Percentiles rank a stretch among this genome's conserved stretches.
Evolutionary conservation across 1,139 yeast species (phyloP).

Genomic region (Hyphopichia wangnamkhiaoensis): DNA sequence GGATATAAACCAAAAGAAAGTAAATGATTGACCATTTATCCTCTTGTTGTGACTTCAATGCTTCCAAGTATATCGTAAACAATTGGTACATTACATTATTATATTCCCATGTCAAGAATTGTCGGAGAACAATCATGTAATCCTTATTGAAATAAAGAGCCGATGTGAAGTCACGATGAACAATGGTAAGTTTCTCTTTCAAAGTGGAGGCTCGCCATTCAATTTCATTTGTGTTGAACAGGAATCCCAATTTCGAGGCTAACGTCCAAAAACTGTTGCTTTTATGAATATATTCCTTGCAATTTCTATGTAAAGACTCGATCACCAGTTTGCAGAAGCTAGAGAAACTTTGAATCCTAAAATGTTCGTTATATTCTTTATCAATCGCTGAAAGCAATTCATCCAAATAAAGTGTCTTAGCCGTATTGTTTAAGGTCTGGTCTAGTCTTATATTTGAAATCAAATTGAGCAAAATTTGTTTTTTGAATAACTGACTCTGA

Average conservation of each 20-base stretch:
- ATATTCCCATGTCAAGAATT: conserved; percentile 23
- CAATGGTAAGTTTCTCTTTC: conserved; percentile 22
- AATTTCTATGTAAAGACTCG: conserved; percentile 24
- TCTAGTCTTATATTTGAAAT: conserved; percentile 21
- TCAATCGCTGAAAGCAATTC: conserved; percentile 27
- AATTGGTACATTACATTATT: conserved; percentile 30
- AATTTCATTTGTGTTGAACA: conserved; percentile 25
- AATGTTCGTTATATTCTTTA: conserved; percentile 29
- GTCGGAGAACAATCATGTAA: conserved; percentile 19
- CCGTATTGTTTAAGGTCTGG: conserved; percentile 12
- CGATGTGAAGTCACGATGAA: conserved; percentile 30
- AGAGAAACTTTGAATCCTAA: conserved; percentile 23
- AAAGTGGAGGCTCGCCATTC: conserved; percentile 27
- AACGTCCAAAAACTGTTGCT: conserved; percentile 19
- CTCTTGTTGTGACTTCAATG: conserved; percentile 18
- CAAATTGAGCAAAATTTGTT: conserved; percentile 20
- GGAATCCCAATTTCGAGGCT: conserved; percentile 33
- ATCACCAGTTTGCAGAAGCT: conserved; percentile 32
- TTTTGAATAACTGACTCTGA: conserved; percentile 21
- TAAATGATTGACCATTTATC: conserved; percentile 33
- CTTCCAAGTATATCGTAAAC: conserved; percentile 29
- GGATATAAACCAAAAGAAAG: conserved; percentile 24
- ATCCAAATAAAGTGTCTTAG: conserved; percentile 19
- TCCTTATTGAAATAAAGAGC: conserved; percentile 25
- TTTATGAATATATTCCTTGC: conserved; percentile 17